Percentiles rank a stretch among this genome's conserved stretches.
Evolutionary conservation across 108 stramenopile species (phyloP).

Genomic region (Cylindrotheca fusiformis): DNA sequence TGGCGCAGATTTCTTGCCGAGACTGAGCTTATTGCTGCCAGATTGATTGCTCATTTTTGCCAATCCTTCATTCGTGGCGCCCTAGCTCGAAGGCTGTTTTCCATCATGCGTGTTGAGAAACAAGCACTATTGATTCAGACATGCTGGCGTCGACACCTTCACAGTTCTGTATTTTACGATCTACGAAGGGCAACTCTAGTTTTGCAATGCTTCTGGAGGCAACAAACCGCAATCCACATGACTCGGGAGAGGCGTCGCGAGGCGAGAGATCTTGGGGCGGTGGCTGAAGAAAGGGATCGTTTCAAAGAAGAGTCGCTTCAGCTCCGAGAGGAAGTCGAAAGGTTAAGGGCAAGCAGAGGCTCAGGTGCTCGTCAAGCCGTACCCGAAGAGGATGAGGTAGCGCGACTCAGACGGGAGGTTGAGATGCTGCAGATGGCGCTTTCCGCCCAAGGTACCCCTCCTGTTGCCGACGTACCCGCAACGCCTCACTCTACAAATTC

Average conservation of each 20-base stretch:
- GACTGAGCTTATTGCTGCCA: constrained; percentile 27
- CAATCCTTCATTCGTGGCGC: constrained; percentile 51
- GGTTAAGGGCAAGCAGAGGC: constrained; percentile 6
- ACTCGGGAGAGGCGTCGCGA: constrained; percentile 40
- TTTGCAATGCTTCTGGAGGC: constrained; percentile 49
- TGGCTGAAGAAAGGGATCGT: constrained; percentile 54
- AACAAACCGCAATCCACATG: constrained; percentile 21
- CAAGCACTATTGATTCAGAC: constrained; percentile 41
- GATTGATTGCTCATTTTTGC: constrained; percentile 48
- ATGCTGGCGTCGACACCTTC: constrained; percentile 26
- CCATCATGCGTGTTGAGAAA: constrained; percentile 32
- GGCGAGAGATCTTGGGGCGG: constrained; percentile 45
- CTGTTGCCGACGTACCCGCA: not conserved
- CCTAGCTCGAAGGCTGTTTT: constrained; percentile 33
- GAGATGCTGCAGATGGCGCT: constrained; percentile 24
- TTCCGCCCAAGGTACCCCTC: not conserved
- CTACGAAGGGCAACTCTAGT: constrained; percentile 23
- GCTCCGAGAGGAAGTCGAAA: constrained; percentile 49
- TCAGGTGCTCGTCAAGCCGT: not conserved
- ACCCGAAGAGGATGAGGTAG: constrained; percentile 26
- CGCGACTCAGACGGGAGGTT: constrained; percentile 34
- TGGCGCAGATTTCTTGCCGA: constrained; percentile 40
- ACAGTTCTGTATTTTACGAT: constrained; percentile 1
- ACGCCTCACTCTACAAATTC: too few relatives aligned
- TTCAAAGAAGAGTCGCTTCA: constrained; percentile 48